A percentile compares a stretch with the other conserved stretches of the same genome.
phyloP scores from a whole-genome alignment of 805 yeast species.

The Ogataea nakhonphanomensis region DNA sequence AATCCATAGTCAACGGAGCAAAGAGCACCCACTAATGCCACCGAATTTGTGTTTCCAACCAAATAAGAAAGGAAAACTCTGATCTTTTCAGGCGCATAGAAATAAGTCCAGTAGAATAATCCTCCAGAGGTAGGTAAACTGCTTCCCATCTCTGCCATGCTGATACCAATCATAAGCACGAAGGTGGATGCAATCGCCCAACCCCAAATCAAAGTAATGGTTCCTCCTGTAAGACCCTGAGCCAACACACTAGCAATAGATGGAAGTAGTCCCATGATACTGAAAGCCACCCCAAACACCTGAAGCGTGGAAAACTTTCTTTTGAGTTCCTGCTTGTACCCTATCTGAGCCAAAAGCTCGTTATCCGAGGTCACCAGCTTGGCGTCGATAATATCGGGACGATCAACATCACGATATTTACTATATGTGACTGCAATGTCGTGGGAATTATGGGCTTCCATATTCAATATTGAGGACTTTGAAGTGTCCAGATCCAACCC shows the following conservation, averaged over 20 bases:
- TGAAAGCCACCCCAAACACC: conserved; percentile 59
- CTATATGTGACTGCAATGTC: conserved; percentile 18
- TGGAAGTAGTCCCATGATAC: conserved; percentile 62
- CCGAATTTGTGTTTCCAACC: conserved; percentile 43
- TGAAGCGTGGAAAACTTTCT: conserved; percentile 57
- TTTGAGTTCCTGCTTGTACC: conserved; percentile 60
- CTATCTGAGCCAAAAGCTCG: conserved; percentile 47
- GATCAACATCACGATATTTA: conserved; percentile 14
- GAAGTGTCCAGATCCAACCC: too few relatives aligned
- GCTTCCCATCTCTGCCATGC: conserved; percentile 59
- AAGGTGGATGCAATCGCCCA: conserved; percentile 43
- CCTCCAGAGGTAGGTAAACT: conserved; percentile 64
- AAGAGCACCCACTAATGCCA: conserved; percentile 41
- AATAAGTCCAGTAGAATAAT: conserved; percentile 51
- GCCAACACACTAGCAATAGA: conserved; percentile 58
- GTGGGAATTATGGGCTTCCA: conserved; percentile 6
- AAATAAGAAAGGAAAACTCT: conserved; percentile 39
- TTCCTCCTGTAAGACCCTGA: conserved; percentile 55
- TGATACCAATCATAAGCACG: conserved; percentile 50
- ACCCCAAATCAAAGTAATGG: conserved; percentile 58
- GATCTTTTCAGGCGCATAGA: conserved; percentile 38
- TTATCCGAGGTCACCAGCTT: conserved; percentile 28
- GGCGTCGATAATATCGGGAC: conserved; percentile 28
- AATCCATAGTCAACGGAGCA: conserved; percentile 45
- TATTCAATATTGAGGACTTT: background rate